Evolutionary conservation across 108 stramenopile species (phyloP), one percentile per base, ranked within the genome.

Genomic region (Epithemia pelagica): DNA sequence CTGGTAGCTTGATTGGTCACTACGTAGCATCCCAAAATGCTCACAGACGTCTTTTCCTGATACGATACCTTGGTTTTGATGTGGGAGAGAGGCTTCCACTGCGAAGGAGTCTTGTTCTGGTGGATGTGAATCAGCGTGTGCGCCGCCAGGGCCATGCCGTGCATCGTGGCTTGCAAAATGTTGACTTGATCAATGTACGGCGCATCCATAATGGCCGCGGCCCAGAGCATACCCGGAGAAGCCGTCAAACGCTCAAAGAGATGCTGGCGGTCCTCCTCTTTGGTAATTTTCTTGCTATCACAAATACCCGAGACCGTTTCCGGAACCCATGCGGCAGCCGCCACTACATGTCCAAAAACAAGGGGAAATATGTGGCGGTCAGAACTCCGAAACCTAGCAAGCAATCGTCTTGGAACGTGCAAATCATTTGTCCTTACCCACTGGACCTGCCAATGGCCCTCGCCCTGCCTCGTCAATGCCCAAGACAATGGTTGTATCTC

Each of bases 381-480:
- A n/a, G n/a, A n/a, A n/a, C n/a, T n/a, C n/a, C n/a, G n/a, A n/a
- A n/a, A n/a, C n/a, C n/a, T n/a, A n/a, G n/a, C n/a, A n/a, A n/a
- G n/a, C n/a, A n/a, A n/a, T n/a, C n/a, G n/a, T n/a, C n/a, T n/a
- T n/a, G n/a, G n/a, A n/a, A n/a, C n/a, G n/a, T n/a, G n/a, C n/a
- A n/a, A n/a, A n/a, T n/a, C 37, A 15, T 10, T 46, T 46, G 37
- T 46, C 5, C 37, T 46, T 46, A 46, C 37, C 37, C 0, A 94
- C 90, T 21, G 89, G 90, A 26, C 98, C 98, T 37, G 96, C 96
- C 55, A 99, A 73, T 1, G 97, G 97, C n/a, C 99, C 99, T 25
- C 99, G 82, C 0, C 99, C 99, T 10, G 97, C 99, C 78, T 98
- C 97, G 69, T 99, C 97, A 33, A 96, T 88, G 21, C 95, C 95